Percentiles rank a stretch among this genome's conserved stretches.
Evolutionary conservation across 2,329 filamentous ascomycete species (phyloP).

Genomic region (Bipolaris oryzae): DNA sequence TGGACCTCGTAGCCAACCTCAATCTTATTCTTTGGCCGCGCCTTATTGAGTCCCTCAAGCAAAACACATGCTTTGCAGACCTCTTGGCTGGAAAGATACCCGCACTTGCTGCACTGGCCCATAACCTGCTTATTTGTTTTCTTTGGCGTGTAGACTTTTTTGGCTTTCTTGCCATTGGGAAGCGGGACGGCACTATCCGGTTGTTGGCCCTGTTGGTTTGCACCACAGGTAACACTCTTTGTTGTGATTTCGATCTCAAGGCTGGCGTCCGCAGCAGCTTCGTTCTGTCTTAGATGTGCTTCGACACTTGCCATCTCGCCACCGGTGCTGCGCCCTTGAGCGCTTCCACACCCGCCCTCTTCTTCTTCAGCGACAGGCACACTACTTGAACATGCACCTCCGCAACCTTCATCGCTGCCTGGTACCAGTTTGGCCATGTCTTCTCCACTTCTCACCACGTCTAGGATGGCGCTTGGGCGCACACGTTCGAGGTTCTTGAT

Average conservation of each 20-base stretch:
- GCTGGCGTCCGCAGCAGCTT: conserved; percentile 60
- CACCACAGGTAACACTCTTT: conserved; percentile 30
- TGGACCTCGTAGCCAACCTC: conserved; percentile 38
- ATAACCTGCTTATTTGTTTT: conserved; percentile 67
- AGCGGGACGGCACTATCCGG: conserved; percentile 24
- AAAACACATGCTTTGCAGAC: conserved; percentile 94
- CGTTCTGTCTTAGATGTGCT: conserved; percentile 69
- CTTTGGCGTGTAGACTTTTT: conserved; percentile 32
- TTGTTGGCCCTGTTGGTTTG: conserved; percentile 48
- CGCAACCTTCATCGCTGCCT: conserved; percentile 47
- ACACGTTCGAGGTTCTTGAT: conserved; percentile 97
- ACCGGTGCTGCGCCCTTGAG: conserved; percentile 68
- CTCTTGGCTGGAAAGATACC: conserved; percentile 92
- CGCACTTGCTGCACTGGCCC: conserved; percentile 83
- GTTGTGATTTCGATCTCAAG: conserved; percentile 70
- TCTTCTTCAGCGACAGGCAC: conserved; percentile 60
- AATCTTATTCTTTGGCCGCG: conserved; percentile 51
- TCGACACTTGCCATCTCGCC: conserved; percentile 86
- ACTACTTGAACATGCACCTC: conserved; percentile 37
- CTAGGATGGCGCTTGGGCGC: conserved; percentile 89
- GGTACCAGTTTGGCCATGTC: conserved; percentile 93
- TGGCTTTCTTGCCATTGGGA: conserved; percentile 25
- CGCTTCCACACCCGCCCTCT: conserved; percentile 75
- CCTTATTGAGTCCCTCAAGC: conserved; percentile 88
- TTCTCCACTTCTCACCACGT: conserved; percentile 92